Percentiles rank a stretch among this genome's conserved stretches.
Evolutionary conservation across 2,329 filamentous ascomycete genomes (phyloP).

Genomic region (Colletotrichum siamense): DNA sequence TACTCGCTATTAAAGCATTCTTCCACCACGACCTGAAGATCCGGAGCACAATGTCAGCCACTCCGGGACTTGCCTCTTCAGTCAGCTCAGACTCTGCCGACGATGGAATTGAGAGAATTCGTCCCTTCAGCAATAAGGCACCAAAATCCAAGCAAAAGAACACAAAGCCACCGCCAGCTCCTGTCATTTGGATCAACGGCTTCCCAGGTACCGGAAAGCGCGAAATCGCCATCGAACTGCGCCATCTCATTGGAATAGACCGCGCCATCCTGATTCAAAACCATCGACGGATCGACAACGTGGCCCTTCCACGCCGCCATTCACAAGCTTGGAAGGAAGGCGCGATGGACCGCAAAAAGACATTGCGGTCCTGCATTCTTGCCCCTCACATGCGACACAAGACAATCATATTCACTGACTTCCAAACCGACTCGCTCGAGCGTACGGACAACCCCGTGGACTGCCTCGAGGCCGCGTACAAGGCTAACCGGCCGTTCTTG

Average conservation of each 20-base stretch:
- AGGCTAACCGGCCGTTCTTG: background rate
- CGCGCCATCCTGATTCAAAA: background rate
- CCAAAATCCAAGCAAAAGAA: background rate
- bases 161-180: background rate
- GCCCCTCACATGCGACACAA: background rate
- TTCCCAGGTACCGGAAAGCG: background rate
- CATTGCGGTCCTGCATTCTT: fast-evolving
- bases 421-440: background rate
- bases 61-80: background rate
- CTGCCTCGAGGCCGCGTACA: background rate
- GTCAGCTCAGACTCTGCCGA: background rate
- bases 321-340: background rate
- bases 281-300: background rate
- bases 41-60: background rate
- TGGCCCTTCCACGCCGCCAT: background rate
- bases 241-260: background rate
- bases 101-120: fast-evolving
- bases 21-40: background rate
- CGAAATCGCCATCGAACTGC: background rate
- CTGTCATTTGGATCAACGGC: background rate
- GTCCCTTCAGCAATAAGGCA: fast-evolving
- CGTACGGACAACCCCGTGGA: background rate
- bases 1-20: background rate
- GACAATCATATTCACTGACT: background rate
- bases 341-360: background rate